A percentile compares a stretch with the other conserved stretches of the same genome.
phyloP scores from a whole-genome alignment of 768 basidiomycete genomes.

The Podaxis sp. region DNA sequence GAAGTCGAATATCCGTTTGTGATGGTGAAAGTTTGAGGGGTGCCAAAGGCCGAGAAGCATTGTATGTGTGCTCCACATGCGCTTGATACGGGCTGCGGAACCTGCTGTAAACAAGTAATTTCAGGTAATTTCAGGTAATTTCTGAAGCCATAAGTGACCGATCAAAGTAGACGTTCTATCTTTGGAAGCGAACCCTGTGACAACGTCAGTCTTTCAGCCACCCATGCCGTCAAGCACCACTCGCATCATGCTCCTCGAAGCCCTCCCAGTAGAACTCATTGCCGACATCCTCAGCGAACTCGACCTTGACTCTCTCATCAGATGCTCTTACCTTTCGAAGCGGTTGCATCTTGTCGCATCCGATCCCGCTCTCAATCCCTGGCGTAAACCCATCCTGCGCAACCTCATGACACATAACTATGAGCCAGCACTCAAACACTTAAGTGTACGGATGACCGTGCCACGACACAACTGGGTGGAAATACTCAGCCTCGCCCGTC shows the following conservation, averaged over 20 bases:
- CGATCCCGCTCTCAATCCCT: constrained; percentile 69
- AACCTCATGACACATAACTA: constrained; percentile 49
- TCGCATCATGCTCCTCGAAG: constrained; percentile 38
- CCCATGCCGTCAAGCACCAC: background rate
- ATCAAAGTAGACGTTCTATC: constrained; percentile 6
- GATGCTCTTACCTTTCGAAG: constrained; percentile 59
- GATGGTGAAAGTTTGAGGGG: background rate
- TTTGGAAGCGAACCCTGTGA: background rate
- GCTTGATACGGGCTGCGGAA: background rate
- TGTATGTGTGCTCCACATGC: background rate
- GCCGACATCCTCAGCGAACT: constrained; percentile 71
- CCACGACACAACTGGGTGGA: constrained; percentile 83
- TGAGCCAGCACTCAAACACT: constrained; percentile 51
- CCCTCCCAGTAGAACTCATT: constrained; percentile 76
- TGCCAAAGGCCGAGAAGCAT: background rate
- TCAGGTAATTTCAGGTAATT: background rate
- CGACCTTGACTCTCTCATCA: constrained; percentile 59
- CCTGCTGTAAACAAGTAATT: background rate
- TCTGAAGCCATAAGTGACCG: background rate
- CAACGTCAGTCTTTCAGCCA: background rate
- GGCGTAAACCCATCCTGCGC: constrained; percentile 69
- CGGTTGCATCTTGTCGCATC: constrained; percentile 57
- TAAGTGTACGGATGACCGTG: constrained; percentile 62
- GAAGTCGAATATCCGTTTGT: background rate
- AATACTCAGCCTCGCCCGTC: constrained; percentile 60